phyloP scores from a whole-genome alignment of 139 green algal species.

The Chlorella sp. region DNA sequence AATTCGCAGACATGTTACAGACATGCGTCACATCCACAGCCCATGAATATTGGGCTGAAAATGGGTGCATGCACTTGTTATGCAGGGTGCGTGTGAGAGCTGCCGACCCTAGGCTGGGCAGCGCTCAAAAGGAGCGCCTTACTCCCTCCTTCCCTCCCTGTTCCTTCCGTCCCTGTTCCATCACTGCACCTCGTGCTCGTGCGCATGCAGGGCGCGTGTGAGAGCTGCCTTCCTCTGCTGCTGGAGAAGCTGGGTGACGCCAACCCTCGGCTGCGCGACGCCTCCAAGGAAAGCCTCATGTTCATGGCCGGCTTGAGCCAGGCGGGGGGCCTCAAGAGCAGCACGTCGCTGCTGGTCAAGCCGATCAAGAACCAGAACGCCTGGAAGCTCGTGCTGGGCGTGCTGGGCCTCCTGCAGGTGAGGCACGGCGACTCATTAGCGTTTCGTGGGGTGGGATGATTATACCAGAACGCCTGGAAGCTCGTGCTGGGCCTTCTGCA shows the following conservation, averaged over 20 bases:
- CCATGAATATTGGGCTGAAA: too few species aligned
- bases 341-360: conserved; percentile 37
- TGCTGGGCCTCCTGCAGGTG: conserved; percentile 51
- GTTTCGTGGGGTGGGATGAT: too few species aligned
- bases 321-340: conserved; percentile 8
- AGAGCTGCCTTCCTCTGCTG: conserved; percentile 58
- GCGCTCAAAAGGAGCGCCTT: too few species aligned
- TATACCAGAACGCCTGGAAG: conserved; percentile 58
- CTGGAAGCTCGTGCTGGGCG: conserved; percentile 61
- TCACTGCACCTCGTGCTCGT: not conserved
- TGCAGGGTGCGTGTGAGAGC: too few species aligned
- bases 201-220: conserved; percentile 7
- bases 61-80: too few species aligned
- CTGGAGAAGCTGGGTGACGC: conserved; percentile 70
- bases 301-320: conserved; percentile 38
- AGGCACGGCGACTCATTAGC: too few species aligned
- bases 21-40: too few species aligned
- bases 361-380: conserved; percentile 63
- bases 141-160: not conserved
- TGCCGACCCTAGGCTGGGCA: too few species aligned
- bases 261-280: conserved; percentile 45
- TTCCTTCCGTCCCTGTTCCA: not conserved
- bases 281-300: conserved; percentile 41
- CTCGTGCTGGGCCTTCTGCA: conserved; percentile 58
- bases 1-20: too few species aligned